These are phyloP conservation scores for Diatrype stigma DNA, from an alignment of 2,329 filamentous ascomycete genomes.

Conservation along the genomic window DNA sequence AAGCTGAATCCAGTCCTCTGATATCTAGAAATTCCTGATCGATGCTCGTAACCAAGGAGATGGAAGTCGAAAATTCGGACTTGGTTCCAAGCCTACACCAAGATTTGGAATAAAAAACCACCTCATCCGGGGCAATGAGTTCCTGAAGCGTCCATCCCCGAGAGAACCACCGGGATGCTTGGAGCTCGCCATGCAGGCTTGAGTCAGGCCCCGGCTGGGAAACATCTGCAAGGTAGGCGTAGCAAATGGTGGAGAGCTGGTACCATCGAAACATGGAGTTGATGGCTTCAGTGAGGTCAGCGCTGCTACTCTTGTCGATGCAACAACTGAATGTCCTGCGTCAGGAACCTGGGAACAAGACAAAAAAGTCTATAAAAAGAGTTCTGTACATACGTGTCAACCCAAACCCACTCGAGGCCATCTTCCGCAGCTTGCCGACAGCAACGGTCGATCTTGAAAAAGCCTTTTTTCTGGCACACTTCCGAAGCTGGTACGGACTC, in stretches of 20 bases:
- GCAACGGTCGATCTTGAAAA: constrained; percentile 15
- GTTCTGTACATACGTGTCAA: constrained; percentile 15
- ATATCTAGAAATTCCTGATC: constrained; percentile 11
- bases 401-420: constrained; percentile 19
- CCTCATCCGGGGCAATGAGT: constrained; percentile 17
- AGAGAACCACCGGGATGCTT: constrained; percentile 8
- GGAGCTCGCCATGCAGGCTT: constrained; percentile 7
- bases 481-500: constrained; percentile 1
- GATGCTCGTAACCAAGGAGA: constrained; percentile 17
- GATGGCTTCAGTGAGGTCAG: constrained; percentile 22
- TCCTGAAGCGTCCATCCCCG: no score
- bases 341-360: no score
- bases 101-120: constrained; percentile 16
- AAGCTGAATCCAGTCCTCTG: constrained; percentile 6
- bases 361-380: no score
- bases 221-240: constrained; percentile 19
- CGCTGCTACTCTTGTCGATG: constrained; percentile 23
- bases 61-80: constrained; percentile 9
- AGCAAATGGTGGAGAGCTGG: constrained; percentile 14
- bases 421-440: constrained; percentile 13
- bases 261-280: no score
- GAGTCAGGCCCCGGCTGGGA: no score
- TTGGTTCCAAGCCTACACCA: constrained; percentile 18
- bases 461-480: constrained; percentile 11
- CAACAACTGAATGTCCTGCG: constrained; percentile 13